These are phyloP conservation scores for Paragyromitra xinjiangensis DNA, from an alignment of 495 filamentous ascomycete species.

Conservation along the genomic window DNA sequence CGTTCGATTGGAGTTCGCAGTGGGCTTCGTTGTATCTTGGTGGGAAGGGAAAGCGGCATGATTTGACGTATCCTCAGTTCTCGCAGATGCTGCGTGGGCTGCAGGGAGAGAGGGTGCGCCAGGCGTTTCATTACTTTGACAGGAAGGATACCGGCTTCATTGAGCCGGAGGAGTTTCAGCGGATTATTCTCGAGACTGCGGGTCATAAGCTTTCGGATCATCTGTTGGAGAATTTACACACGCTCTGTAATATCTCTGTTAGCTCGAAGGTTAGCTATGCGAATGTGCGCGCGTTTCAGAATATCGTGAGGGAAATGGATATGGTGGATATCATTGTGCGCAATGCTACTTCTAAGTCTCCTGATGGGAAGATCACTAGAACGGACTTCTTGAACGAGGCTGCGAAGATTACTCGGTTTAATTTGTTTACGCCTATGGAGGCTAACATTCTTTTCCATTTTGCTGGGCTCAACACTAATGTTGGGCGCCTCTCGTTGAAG, in stretches of 20 bases:
- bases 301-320: slow-evolving; percentile 96
- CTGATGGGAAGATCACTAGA: slow-evolving; percentile 90
- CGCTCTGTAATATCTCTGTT: slow-evolving; percentile 91
- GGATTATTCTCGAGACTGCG: slow-evolving; percentile 93
- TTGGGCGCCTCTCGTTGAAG: slow-evolving; percentile 78
- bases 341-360: slow-evolving; percentile 81
- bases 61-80: slow-evolving; percentile 95
- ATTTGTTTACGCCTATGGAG: slow-evolving; percentile 96
- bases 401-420: slow-evolving; percentile 86
- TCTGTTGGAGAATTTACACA: slow-evolving; percentile 89
- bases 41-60: slow-evolving; percentile 80
- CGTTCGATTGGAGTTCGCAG: slow-evolving; percentile 96
- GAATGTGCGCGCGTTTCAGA: slow-evolving; percentile 96
- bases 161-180: slow-evolving; percentile 92
- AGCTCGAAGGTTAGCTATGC: slow-evolving; percentile 96
- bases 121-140: slow-evolving; percentile 92
- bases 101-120: slow-evolving; percentile 92
- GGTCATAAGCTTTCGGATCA: slow-evolving; percentile 97
- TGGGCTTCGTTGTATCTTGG: slow-evolving; percentile 97
- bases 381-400: slow-evolving; percentile 96
- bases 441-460: slow-evolving; percentile 99
- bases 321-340: slow-evolving; percentile 90
- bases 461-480: slow-evolving; percentile 86
- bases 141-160: slow-evolving; percentile 97
- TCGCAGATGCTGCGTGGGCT: slow-evolving; percentile 96